Percentiles rank a stretch among this genome's conserved stretches.
Evolutionary conservation across 306 rosid genomes (phyloP).

Genomic region (Pterocarpus macrocarpus): DNA sequence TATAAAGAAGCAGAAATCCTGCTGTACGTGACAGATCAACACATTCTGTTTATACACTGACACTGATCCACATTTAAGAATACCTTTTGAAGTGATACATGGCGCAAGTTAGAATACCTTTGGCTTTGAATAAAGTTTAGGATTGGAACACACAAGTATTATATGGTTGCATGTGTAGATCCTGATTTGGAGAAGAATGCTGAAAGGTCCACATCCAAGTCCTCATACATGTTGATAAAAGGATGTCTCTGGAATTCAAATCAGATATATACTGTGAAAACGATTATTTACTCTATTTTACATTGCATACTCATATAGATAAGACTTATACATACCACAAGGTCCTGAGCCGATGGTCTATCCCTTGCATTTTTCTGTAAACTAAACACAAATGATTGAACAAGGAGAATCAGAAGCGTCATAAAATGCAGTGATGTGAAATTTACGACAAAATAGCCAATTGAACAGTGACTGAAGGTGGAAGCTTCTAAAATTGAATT

Average conservation of each 20-base stretch:
- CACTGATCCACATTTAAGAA: background rate
- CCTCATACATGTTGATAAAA: slow-evolving; percentile 74
- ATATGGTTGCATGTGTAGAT: slow-evolving; percentile 82
- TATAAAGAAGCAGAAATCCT: slow-evolving; percentile 5
- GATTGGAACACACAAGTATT: slow-evolving; percentile 49
- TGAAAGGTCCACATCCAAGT: slow-evolving; percentile 75
- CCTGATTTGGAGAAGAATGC: slow-evolving; percentile 83
- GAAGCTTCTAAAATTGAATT: background rate
- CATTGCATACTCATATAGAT: slow-evolving; percentile 29
- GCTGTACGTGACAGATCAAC: background rate
- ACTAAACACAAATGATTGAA: slow-evolving; percentile 55
- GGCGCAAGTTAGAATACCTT: background rate
- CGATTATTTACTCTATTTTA: slow-evolving; percentile 9
- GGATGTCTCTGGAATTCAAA: slow-evolving; percentile 75
- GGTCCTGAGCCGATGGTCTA: slow-evolving; percentile 78
- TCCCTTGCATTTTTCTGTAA: slow-evolving; percentile 74
- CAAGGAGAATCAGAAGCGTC: slow-evolving; percentile 49
- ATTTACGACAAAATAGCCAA: slow-evolving; percentile 23
- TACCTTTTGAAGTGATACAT: background rate
- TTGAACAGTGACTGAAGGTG: background rate
- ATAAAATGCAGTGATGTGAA: slow-evolving; percentile 34
- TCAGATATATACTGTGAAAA: slow-evolving; percentile 48
- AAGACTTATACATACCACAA: slow-evolving; percentile 66
- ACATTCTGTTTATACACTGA: background rate
- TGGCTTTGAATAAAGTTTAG: background rate